Conservation (phyloP, 257 asterid species). For the Cruciata laevipes region DNA sequence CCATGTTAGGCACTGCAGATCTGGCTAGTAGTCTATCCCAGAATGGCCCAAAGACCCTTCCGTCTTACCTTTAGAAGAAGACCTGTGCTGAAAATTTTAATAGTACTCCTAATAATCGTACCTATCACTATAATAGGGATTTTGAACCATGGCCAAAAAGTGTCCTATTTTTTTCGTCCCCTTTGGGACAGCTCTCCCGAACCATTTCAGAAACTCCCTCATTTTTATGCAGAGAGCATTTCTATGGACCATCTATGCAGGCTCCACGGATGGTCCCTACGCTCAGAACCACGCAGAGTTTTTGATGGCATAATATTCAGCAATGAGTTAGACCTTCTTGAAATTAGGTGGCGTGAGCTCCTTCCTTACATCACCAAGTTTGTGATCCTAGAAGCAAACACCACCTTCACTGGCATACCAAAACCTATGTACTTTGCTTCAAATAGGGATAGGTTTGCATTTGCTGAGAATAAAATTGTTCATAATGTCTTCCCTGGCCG, state of each 20-base stretch:
- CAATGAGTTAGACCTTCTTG: conserved; percentile 85
- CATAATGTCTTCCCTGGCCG: conserved; percentile 60
- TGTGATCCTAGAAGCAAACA: conserved; percentile 79
- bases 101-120: conserved; percentile 39
- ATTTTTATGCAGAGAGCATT: conserved; percentile 84
- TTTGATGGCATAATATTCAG: conserved; percentile 78
- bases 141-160: conserved; percentile 36
- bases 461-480: conserved; percentile 56
- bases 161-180: conserved; percentile 85
- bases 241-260: conserved; percentile 68
- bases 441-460: conserved; percentile 51
- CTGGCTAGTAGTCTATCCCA: conserved; percentile 20
- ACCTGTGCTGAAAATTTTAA: conserved; percentile 25
- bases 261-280: conserved; percentile 80
- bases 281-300: conserved; percentile 72
- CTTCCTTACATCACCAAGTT: conserved; percentile 60
- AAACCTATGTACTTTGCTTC: conserved; percentile 63
- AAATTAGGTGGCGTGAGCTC: conserved; percentile 83
- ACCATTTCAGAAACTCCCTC: conserved; percentile 57
- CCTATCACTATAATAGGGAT: conserved; percentile 34
- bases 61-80: conserved; percentile 43
- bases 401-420: conserved; percentile 84
- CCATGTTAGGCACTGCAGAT: conserved; percentile 13
- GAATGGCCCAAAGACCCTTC: conserved; percentile 50
- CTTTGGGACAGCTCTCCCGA: conserved; percentile 89